These are phyloP conservation scores for Beauveria pseudobassiana DNA, from an alignment of 2,329 filamentous ascomycete species.

Conservation along the genomic window DNA sequence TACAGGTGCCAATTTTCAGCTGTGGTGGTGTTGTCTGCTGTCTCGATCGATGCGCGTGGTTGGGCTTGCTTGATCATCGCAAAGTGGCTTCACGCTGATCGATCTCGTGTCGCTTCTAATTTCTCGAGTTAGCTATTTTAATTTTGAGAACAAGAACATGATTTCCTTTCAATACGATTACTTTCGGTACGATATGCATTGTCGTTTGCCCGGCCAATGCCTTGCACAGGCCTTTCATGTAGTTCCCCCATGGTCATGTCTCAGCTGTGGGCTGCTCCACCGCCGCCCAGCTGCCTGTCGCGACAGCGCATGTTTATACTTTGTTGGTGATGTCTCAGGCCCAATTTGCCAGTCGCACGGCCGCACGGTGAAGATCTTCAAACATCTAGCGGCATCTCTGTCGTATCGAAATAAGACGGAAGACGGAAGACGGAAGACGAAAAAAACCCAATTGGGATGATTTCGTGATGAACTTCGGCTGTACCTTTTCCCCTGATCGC, in stretches of 20 bases:
- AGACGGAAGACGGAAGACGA: neutral
- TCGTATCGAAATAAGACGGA: neutral
- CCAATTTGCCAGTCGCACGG: neutral
- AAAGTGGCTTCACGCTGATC: neutral
- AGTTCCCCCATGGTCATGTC: too few relatives aligned
- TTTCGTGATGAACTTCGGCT: neutral
- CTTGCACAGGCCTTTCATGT: neutral
- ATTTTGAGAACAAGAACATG: neutral
- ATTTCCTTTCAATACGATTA: too few relatives aligned
- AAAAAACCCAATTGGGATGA: neutral
- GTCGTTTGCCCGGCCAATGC: neutral
- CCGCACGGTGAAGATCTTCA: neutral
- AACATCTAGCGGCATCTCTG: neutral
- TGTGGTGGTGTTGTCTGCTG: neutral
- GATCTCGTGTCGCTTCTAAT: neutral
- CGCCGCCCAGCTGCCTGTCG: neutral
- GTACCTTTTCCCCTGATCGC: neutral
- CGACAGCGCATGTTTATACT: neutral
- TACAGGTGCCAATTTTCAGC: constrained; percentile 7
- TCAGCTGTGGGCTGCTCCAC: neutral
- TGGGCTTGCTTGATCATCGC: neutral
- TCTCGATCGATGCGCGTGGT: neutral
- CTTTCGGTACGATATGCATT: neutral
- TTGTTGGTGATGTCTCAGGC: neutral
- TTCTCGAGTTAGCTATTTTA: neutral